Base-by-base conservation (phyloP, 1,284 basidiomycete species). In the Macrocystidia cucumis region DNA sequence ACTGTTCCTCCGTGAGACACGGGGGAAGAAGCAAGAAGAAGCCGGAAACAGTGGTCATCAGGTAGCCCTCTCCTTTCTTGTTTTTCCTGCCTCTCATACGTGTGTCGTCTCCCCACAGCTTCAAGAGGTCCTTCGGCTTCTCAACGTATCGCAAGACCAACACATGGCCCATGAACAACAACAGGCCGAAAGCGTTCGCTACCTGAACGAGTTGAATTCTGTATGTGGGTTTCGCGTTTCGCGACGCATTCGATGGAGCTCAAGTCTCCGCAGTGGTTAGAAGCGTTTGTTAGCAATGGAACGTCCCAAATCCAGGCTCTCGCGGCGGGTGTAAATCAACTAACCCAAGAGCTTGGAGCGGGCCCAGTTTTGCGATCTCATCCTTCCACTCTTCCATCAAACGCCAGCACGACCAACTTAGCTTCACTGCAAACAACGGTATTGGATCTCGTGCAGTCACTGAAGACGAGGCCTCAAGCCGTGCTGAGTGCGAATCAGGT, bases 231-330 rank as follows among this genome's bases (percentile, higher is more conserved):
- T 37, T 5, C 22, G 9, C 24, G 9, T 9, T n/a, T 17, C 5
- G 9, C 5, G 21, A 4, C 21, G 11, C 9, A 7, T 28, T 11
- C 9, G 11, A 11, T 40, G 9, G 33, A 18, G 18, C 9, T 9
- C 5, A 13, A 5, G 12, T 29, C 20, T 24, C 21, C 14, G 11
- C 30, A 86, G 82, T 91, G 88, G 88, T 67, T 91, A 19, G 86
- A 89, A 46, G 64, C 77, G 2, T 89, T 90, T 51, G 83, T 89
- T 25, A 74, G 74, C 29, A 78, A 79, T 35, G 78, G 80, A 5
- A 78, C 79, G 0, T 67, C 68, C 11, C 81, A 89, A 42, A 77
- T 87, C 18, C 73, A 81, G 47, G 59, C 59, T 18, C 66, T 89
- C 22, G 70, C 74, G 5, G 60, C 61, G 13, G 71, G 72, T 29